phyloP scores from a whole-genome alignment of 345 rosid species.

The Brassica incana region DNA sequence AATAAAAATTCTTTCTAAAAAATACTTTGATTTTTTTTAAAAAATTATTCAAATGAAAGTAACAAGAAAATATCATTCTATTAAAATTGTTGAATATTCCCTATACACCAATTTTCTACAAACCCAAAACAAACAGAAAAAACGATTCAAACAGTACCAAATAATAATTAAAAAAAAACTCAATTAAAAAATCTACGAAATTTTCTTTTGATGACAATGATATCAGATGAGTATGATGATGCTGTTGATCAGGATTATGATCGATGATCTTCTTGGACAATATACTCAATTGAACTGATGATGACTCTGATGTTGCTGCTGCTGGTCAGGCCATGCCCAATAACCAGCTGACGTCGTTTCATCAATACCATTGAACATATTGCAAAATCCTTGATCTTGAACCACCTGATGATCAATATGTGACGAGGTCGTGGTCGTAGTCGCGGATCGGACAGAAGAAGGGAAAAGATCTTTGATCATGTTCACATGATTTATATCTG shows the following conservation, averaged over 20 bases:
- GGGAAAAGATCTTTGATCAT: conserved; percentile 47
- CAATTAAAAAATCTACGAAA: conserved; percentile 20
- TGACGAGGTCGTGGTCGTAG: conserved; percentile 43
- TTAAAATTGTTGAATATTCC: conserved; percentile 28
- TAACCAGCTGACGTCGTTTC: conserved; percentile 60
- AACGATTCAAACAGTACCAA: conserved; percentile 17
- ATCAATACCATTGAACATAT: conserved; percentile 68
- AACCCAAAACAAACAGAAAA: conserved; percentile 12
- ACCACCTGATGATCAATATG: conserved; percentile 52
- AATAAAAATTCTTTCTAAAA: conserved; percentile 14
- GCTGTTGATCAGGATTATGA: neutral
- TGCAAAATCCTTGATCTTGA: conserved; percentile 64
- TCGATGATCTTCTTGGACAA: conserved; percentile 7
- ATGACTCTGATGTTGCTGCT: conserved; percentile 54
- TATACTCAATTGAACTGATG: conserved; percentile 32
- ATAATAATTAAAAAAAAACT: conserved; percentile 18
- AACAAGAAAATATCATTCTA: conserved; percentile 32
- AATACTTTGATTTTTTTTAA: no score
- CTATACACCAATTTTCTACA: conserved; percentile 44
- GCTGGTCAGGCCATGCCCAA: conserved; percentile 77
- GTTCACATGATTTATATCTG: conserved; percentile 36
- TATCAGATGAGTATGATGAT: conserved; percentile 21
- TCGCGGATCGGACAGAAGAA: conserved; percentile 39
- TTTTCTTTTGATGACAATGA: conserved; percentile 21
- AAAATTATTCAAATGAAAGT: conserved; percentile 16